Evolutionary conservation across 2,329 filamentous ascomycete genomes (phyloP), one percentile per base, ranked within the genome.

Genomic region (Fusarium tanahbumbuense): DNA sequence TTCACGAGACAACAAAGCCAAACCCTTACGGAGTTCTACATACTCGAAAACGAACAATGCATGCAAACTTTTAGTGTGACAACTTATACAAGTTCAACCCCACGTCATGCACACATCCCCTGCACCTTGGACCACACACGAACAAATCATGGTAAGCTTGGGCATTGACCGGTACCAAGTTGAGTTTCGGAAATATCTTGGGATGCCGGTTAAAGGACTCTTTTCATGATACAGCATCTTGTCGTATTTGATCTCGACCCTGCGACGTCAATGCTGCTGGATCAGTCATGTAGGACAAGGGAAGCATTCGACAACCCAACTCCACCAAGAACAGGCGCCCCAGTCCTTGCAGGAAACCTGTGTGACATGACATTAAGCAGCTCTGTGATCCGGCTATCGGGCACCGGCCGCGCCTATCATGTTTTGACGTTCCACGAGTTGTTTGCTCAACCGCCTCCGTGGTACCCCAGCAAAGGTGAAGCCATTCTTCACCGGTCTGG

Each of bases 401-500:
- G 40, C 50, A 50, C 45, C 40, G 41, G 41, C 52, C 61, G 50
- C 40, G 44, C 69, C 72, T 74, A 74, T 74, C 72, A 64, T 25
- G 22, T n/a, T 42, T 47, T 37, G 22, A 10, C n/a, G 40, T 56
- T 41, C 50, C 40, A 52, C 50, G 23, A 32, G 58, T 41, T 56
- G 60, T 72, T 70, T 55, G 40, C 53, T 70, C 56, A 65, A 54
- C 59, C 66, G 64, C 34, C 50, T 49, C 71, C 60, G 56, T 73
- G 73, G 62, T 59, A 60, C 59, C 49, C 57, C 42, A 62, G 58
- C 40, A 72, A 49, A 63, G 58, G 47, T 32, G 56, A 71, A 66
- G 68, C 67, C 63, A 62, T 64, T 56, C 60, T 60, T 75, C 60
- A 75, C 73, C 73, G 73, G 73, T 75, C 70, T 57, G 68, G 70